These are phyloP conservation scores for Cyphellophora attinorum DNA, from an alignment of 2,329 filamentous ascomycete species.

Conservation along the genomic window DNA sequence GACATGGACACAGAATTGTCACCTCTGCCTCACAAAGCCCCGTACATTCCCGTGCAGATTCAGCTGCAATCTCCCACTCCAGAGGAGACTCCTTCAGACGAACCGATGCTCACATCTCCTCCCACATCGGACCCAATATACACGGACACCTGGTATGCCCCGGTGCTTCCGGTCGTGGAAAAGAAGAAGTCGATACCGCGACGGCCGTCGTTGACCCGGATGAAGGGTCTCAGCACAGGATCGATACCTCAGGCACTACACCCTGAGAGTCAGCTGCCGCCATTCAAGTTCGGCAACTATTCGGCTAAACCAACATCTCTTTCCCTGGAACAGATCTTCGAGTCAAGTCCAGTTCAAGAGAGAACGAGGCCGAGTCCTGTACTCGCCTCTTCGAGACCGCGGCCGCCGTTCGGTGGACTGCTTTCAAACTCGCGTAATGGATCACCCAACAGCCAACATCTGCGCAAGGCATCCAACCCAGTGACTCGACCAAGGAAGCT, in stretches of 20 bases:
- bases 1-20: conserved; percentile 86
- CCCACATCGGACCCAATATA: conserved; percentile 24
- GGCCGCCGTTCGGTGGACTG: conserved; percentile 9
- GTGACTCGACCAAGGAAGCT: conserved; percentile 73
- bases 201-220: conserved; percentile 63
- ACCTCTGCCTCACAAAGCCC: conserved; percentile 81
- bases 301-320: conserved; percentile 44
- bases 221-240: conserved; percentile 65
- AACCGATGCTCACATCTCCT: conserved; percentile 28
- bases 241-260: conserved; percentile 51
- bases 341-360: conserved; percentile 67
- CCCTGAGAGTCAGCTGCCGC: conserved; percentile 56
- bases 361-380: conserved; percentile 9
- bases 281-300: conserved; percentile 62
- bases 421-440: conserved; percentile 53
- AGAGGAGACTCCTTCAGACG: conserved; percentile 37
- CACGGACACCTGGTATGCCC: conserved; percentile 7
- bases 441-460: conserved; percentile 62
- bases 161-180: conserved; percentile 10
- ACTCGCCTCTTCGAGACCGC: conserved; percentile 22
- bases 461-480: conserved; percentile 63
- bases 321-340: conserved; percentile 71
- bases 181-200: conserved; percentile 59
- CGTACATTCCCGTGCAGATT: conserved; percentile 48
- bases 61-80: conserved; percentile 66